Conservation (phyloP, 129 eudicot genomes). For the Daucus carota region DNA sequence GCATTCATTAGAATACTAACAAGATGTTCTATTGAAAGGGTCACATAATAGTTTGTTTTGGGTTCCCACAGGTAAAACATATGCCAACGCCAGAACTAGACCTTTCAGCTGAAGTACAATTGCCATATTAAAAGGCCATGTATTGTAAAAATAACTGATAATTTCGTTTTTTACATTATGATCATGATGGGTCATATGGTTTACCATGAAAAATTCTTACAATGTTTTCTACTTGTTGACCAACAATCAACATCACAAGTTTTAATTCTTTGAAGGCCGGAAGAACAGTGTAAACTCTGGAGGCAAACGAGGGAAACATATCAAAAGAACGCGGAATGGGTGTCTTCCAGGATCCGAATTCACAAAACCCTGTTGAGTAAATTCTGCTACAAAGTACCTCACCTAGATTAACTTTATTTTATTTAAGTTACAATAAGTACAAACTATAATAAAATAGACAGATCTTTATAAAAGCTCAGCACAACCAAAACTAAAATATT, state of each 20-base stretch:
- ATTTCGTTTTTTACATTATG: no score
- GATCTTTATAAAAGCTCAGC: background rate
- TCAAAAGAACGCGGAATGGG: background rate
- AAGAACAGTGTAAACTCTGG: background rate
- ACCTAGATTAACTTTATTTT: background rate
- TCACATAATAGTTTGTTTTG: background rate
- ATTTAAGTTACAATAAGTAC: background rate
- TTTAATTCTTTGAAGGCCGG: background rate
- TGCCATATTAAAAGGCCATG: background rate
- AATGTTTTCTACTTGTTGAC: slow-evolving; percentile 5
- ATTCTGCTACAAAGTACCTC: background rate
- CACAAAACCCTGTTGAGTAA: background rate
- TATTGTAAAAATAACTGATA: background rate
- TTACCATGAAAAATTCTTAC: background rate
- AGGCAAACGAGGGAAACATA: background rate
- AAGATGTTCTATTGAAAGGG: background rate
- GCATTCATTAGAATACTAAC: background rate
- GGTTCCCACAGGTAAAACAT: background rate
- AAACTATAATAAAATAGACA: background rate
- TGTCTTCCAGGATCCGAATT: background rate
- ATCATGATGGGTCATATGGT: slow-evolving; percentile 2
- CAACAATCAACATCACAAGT: background rate
- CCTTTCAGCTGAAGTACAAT: background rate
- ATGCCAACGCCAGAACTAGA: background rate
- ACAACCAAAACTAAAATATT: background rate